phyloP scores from a whole-genome alignment of 2,329 filamentous ascomycete genomes.

The Plenodomus lindquistii region DNA sequence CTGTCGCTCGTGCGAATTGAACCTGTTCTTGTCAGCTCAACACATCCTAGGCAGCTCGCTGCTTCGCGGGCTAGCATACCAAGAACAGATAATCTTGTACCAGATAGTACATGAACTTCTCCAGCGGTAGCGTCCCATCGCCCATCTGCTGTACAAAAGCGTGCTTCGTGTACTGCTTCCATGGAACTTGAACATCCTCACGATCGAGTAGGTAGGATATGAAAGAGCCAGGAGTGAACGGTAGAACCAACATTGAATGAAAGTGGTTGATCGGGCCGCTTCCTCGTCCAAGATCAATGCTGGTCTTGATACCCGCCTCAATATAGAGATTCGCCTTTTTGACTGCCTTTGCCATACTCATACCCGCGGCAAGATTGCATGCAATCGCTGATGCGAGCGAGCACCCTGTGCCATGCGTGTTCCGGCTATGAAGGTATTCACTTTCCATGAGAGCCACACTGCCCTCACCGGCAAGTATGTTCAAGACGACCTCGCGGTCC shows the following conservation, averaged over 20 bases:
- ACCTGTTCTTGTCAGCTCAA: constrained; percentile 56
- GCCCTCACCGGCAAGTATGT: constrained; percentile 71
- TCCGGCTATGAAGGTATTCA: constrained; percentile 70
- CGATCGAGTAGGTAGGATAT: constrained; percentile 80
- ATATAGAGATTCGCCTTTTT: constrained; percentile 71
- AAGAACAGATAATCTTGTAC: constrained; percentile 92
- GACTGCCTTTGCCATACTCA: constrained; percentile 63
- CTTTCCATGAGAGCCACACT: constrained; percentile 68
- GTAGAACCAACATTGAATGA: constrained; percentile 69
- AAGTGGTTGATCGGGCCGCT: constrained; percentile 79
- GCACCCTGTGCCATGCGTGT: constrained; percentile 94
- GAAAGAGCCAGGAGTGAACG: constrained; percentile 76
- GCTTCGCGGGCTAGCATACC: constrained; percentile 50
- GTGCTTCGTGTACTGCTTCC: constrained; percentile 78
- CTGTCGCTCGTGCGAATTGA: constrained; percentile 86
- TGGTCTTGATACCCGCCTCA: constrained; percentile 70
- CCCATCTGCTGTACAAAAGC: constrained; percentile 80
- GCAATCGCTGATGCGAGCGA: constrained; percentile 85
- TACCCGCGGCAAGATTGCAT: constrained; percentile 68
- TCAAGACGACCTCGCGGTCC: constrained; percentile 70
- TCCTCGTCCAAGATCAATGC: constrained; percentile 65
- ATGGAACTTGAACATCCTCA: constrained; percentile 72
- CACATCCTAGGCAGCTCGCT: neutral
- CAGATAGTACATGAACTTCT: constrained; percentile 85
- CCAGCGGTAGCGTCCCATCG: constrained; percentile 71